phyloP scores from a whole-genome alignment of 805 yeast species.

The Kluyveromyces wickerhamii region DNA sequence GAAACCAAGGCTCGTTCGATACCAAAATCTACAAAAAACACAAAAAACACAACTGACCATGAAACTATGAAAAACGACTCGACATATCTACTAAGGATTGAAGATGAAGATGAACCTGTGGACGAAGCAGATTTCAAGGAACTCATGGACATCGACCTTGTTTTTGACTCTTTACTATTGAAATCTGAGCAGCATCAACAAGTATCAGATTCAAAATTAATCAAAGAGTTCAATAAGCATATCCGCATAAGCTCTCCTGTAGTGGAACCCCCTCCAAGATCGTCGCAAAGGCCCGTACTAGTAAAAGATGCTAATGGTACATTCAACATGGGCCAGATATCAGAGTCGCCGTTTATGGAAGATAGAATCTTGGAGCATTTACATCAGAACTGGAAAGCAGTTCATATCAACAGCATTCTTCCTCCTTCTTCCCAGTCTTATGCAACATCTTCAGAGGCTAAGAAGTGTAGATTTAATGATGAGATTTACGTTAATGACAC shows the following conservation, averaged over 20 bases:
- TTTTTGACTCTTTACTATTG: slow-evolving; percentile 24
- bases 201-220: not conserved
- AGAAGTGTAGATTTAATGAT: slow-evolving; percentile 19
- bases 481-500: slow-evolving; percentile 24
- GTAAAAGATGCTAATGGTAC: slow-evolving; percentile 11
- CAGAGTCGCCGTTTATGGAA: slow-evolving; percentile 7
- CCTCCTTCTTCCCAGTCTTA: not conserved
- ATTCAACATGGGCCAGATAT: not conserved
- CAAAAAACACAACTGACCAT: no score
- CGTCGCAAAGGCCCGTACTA: slow-evolving; percentile 20
- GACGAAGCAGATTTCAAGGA: slow-evolving; percentile 13
- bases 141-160: slow-evolving; percentile 24
- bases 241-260: not conserved
- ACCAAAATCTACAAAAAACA: no score
- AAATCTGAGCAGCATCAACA: slow-evolving; percentile 13
- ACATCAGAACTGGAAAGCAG: slow-evolving; percentile 19
- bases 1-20: not conserved
- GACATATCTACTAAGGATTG: no score
- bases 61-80: no score
- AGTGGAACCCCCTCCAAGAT: slow-evolving; percentile 17
- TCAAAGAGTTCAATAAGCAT: not conserved
- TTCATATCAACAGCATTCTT: slow-evolving; percentile 13
- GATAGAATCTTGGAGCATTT: slow-evolving; percentile 13
- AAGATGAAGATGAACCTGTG: slow-evolving; percentile 6
- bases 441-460: slow-evolving; percentile 1